These are phyloP conservation scores for Hyphodiscus hymeniophilus DNA, from an alignment of 495 filamentous ascomycete species.

Conservation along the genomic window DNA sequence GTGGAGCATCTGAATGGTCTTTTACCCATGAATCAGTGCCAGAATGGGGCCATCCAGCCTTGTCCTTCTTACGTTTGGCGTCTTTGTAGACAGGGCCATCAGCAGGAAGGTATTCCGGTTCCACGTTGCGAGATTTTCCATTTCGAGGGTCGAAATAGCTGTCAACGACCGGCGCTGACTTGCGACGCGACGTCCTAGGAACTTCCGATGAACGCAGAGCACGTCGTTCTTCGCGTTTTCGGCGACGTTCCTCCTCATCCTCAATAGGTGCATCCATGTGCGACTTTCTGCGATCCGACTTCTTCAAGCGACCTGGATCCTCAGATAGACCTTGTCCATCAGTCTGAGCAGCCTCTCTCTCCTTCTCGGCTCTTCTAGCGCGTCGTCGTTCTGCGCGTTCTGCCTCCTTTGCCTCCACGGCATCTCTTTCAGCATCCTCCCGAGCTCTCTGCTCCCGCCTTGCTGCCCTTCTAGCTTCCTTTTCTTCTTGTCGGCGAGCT, in stretches of 20 bases:
- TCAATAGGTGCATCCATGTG: constrained; percentile 22
- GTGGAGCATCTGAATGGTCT: constrained; percentile 49
- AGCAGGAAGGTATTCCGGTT: constrained; percentile 26
- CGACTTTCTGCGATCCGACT: constrained; percentile 19
- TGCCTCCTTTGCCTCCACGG: constrained; percentile 24
- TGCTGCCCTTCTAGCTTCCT: constrained; percentile 38
- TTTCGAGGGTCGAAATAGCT: constrained; percentile 35
- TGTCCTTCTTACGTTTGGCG: constrained; percentile 20
- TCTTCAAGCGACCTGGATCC: constrained; percentile 9
- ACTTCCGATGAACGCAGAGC: constrained; percentile 24
- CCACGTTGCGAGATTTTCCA: constrained; percentile 27
- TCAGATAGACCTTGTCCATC: constrained; percentile 17
- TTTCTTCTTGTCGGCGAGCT: constrained; percentile 38
- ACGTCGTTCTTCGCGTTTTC: constrained; percentile 38
- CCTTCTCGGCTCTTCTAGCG: constrained; percentile 12
- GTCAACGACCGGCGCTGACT: constrained; percentile 31
- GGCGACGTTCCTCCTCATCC: constrained; percentile 43
- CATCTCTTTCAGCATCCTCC: constrained; percentile 23
- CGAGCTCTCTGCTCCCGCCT: constrained; percentile 31
- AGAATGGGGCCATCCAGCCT: constrained; percentile 40
- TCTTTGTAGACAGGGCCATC: constrained; percentile 19
- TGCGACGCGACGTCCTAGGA: constrained; percentile 24
- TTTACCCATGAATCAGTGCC: constrained; percentile 52
- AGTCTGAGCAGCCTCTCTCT: constrained; percentile 13
- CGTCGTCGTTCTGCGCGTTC: constrained; percentile 22